Evolutionary conservation across 1,139 yeast species (phyloP).

Genomic region (Wickerhamomyces sp.): DNA sequence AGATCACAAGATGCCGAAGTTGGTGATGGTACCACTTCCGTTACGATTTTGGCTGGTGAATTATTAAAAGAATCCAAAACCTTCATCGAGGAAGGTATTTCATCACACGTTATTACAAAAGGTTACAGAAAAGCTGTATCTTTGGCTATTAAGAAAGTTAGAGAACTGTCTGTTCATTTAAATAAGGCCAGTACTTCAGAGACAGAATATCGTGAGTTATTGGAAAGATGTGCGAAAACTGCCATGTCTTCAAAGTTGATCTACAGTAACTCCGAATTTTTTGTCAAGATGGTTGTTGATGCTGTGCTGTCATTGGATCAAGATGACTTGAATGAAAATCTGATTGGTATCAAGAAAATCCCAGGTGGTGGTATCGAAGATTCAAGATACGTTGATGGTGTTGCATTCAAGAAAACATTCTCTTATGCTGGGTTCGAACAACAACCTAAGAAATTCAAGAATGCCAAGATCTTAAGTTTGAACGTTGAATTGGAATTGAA

Average conservation of each 20-base stretch:
- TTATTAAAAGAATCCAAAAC: conserved; percentile 83
- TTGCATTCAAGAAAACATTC: conserved; percentile 94
- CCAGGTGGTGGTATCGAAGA: conserved; percentile 98
- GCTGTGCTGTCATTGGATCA: conserved; percentile 86
- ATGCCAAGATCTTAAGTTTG: conserved; percentile 80
- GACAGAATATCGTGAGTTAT: conserved; percentile 52
- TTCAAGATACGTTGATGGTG: conserved; percentile 84
- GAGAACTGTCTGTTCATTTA: conserved; percentile 70
- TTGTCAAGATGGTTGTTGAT: conserved; percentile 95
- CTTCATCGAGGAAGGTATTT: conserved; percentile 93
- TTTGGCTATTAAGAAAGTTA: conserved; percentile 67
- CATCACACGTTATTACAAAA: conserved; percentile 81
- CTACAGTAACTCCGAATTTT: conserved; percentile 78
- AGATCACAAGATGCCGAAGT: conserved; percentile 98
- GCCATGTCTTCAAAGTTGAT: conserved; percentile 97
- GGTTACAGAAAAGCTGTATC: conserved; percentile 83
- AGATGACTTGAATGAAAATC: conserved; percentile 76
- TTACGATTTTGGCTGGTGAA: conserved; percentile 91
- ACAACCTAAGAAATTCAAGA: conserved; percentile 79
- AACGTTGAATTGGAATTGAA: conserved; percentile 94
- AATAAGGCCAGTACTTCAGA: conserved; percentile 35
- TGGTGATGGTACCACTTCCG: conserved; percentile 98
- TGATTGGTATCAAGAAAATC: conserved; percentile 92
- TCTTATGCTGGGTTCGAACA: conserved; percentile 98
- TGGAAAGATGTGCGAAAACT: conserved; percentile 91